Base-by-base conservation (phyloP, 1,139 yeast genomes). In the Pichia sp. region DNA sequence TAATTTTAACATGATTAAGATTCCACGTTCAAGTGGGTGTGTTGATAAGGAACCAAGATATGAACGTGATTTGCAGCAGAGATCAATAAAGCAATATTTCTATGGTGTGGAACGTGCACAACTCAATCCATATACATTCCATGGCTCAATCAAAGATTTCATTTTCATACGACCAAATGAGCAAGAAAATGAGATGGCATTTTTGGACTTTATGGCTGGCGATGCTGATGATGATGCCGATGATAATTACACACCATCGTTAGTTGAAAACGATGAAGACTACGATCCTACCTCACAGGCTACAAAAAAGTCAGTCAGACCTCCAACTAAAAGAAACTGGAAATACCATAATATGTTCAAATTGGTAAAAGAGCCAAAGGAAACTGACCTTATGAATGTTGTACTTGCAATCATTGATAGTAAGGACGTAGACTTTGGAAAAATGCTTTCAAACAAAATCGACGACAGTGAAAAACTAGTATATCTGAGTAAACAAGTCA, bases 21-120 rank as follows among this genome's bases (percentile, higher is more conserved):
- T 88, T 3, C 79, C 84, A 41, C 83, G 81, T 61, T 84, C 90
- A 51, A 88, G 87, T 41, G 96, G 96, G 1, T 77, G 80, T 52
- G 88, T 88, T 8, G 90, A 87, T 49, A 76, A 82, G 32, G 95
- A 87, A 59, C 95, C 86, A 51, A 73, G 81, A 16, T 89, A 75
- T 65, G 75, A 78, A 50, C 77, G 98, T 64, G 81, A 85, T 49
- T 59, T 78, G 30, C 98, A 93, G 68, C 88, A 90, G 63, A 79
- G 81, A 51, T 75, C 86, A 5, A 89, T 93, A 54, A 83, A 84
- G 65, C 95, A 90, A 65, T 95, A 93, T 68, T 95, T 95, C 65
- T 90, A 95, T 66, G 99, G 99, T 1, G 80, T 81, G 38, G 72
- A 75, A 45, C 77, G 77, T 53, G 80, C 82, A 8, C 82, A 85